Evolutionary conservation across 129 eudicot species (phyloP), one percentile per base, ranked within the genome.

Genomic region (Lonicera japonica): DNA sequence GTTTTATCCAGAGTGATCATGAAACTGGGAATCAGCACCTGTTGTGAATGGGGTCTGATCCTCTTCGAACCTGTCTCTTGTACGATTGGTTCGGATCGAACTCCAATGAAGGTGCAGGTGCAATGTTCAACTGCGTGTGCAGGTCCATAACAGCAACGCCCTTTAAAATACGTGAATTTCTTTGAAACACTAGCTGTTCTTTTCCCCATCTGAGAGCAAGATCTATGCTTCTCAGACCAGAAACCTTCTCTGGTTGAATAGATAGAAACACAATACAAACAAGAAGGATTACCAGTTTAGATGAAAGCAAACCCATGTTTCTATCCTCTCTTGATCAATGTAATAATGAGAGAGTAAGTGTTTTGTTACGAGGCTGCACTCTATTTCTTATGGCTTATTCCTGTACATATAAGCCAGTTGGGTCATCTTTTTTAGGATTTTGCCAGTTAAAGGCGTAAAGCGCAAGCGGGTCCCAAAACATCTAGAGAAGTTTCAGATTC

Each of bases 31-130:
- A 50, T 82, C 81, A 85, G 67, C 83, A 73, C 67, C 71, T 76
- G 72, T 86, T 83, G 63, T 90, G 97, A 63, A 90, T 90, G 4
- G 97, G 97, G 63, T 90, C 92, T 8, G 92, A 67, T 55, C 94
- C 87, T 56, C 83, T 62, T 69, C 78, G 64, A 55, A 83, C 85
- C 58, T 92, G 72, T 81, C 97, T 61, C 68, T 90, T 74, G 63
- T 76, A 70, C 11, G 85, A 86, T 69, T 25, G 76, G 60, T 70
- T 73, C 11, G 92, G 95, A 74, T 83, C 89, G 52, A 76, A 72
- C 69, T 68, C 61, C 73, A n/a, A 21, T 21, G 91, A 78, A 65
- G 88, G 88, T 2, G 84, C 43, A 65, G 97, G 97, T 19, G 91
- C 88, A 7, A 69, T 46, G 60, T 72, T 64, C 57, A 72, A 53